Evolutionary conservation across 352 stramenopile genomes (phyloP).

Genomic region (Phytophthora litchii): DNA sequence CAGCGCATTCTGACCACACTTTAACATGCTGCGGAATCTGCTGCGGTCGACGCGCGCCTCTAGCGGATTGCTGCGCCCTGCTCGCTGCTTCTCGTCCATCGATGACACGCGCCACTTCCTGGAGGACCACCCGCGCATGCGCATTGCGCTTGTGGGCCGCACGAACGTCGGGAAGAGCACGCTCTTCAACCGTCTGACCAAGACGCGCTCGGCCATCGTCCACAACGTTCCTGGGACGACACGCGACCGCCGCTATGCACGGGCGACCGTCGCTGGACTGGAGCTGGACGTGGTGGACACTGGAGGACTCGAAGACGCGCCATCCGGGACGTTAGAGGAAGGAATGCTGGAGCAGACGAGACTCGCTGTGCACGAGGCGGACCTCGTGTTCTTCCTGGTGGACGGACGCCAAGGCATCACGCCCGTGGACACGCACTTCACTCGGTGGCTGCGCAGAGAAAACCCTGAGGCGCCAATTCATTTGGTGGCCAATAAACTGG

Average conservation of each 20-base stretch:
- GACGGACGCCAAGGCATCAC: slow-evolving; percentile 82
- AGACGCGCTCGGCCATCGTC: slow-evolving; percentile 78
- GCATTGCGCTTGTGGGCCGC: slow-evolving; percentile 79
- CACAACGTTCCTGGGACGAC: slow-evolving; percentile 85
- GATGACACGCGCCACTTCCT: slow-evolving; percentile 14
- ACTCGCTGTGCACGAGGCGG: slow-evolving; percentile 74
- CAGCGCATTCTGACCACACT: background rate
- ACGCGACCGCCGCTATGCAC: slow-evolving; percentile 74
- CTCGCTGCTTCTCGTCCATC: slow-evolving; percentile 23
- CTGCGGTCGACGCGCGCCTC: slow-evolving; percentile 25
- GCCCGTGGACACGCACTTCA: slow-evolving; percentile 81
- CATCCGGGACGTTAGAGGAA: slow-evolving; percentile 65
- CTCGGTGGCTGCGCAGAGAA: slow-evolving; percentile 71
- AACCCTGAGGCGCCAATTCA: slow-evolving; percentile 68
- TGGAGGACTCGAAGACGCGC: slow-evolving; percentile 75
- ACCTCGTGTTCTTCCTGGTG: slow-evolving; percentile 83
- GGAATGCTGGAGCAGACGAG: slow-evolving; percentile 83
- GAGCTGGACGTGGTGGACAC: slow-evolving; percentile 88
- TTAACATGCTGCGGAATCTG: slow-evolving; percentile 48
- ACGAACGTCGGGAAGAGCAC: slow-evolving; percentile 89
- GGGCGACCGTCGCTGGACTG: slow-evolving; percentile 64
- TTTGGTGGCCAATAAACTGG: slow-evolving; percentile 80
- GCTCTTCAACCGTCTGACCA: slow-evolving; percentile 86
- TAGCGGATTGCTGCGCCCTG: slow-evolving; percentile 20
- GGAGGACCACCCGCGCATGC: slow-evolving; percentile 61